These are phyloP conservation scores for Backusella luteola DNA, from an alignment of 192 early-diverging fungal species.

Conservation along the genomic window DNA sequence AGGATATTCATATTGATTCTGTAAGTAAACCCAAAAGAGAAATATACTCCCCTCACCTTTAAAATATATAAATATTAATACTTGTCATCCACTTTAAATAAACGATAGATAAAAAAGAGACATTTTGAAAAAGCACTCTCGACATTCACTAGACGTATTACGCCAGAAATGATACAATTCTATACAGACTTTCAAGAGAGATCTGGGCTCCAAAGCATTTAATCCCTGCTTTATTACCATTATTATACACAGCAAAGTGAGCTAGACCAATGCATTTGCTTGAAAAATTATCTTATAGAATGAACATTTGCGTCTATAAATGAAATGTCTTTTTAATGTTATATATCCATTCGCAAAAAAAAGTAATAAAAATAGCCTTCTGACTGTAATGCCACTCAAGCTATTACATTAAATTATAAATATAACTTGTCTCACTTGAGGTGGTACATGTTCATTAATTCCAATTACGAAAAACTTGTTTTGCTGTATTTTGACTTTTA, in stretches of 20 bases:
- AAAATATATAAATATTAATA: not conserved
- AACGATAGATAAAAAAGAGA: constrained; percentile 41
- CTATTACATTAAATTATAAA: too few relatives aligned
- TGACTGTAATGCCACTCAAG: too few relatives aligned
- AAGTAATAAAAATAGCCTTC: too few relatives aligned
- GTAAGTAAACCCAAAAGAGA: constrained; percentile 25
- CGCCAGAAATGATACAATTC: constrained; percentile 87
- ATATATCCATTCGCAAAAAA: not conserved
- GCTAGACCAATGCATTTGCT: too few relatives aligned
- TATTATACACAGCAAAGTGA: not conserved
- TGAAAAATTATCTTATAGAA: too few relatives aligned
- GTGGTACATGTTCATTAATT: too few relatives aligned
- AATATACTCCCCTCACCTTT: not conserved
- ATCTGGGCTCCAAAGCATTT: constrained; percentile 53
- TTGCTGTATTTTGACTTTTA: too few relatives aligned
- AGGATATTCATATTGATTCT: constrained; percentile 51
- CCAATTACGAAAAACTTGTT: too few relatives aligned
- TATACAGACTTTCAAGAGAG: constrained; percentile 70
- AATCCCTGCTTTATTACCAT: constrained; percentile 3
- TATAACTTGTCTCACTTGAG: too few relatives aligned
- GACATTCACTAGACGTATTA: constrained; percentile 73
- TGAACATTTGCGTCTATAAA: too few relatives aligned
- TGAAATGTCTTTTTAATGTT: not conserved
- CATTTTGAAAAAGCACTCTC: constrained; percentile 68
- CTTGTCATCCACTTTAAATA: constrained; percentile 8